Evolutionary conservation across 331 rosid species (phyloP), one percentile per base, ranked within the genome.

Genomic region (Saraca asoca): DNA sequence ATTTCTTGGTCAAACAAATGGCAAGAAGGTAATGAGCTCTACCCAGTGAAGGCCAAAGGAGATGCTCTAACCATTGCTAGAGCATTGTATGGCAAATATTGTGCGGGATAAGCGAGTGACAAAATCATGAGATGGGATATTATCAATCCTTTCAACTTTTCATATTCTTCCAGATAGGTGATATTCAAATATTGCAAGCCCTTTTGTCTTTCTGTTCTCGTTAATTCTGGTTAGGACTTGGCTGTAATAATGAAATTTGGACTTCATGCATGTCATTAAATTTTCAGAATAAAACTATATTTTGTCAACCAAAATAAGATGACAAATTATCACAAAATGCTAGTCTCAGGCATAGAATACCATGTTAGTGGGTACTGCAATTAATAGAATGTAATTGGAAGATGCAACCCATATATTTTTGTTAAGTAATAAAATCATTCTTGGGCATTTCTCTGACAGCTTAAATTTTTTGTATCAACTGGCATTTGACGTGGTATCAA

Each of bases 1-100:
- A 93, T 93, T 52, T 64, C 54, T 6, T 78, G 46, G 65, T 93
- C 98, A 37, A 93, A 90, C 80, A 81, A 83, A 72, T 90, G 96
- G 96, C 98, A 90, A 79, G 82, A 75, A 79, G 85, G 91, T 24
- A 85, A 71, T 12, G 91, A 85, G 62, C 56, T 72, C 61, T 93
- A 90, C 75, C 85, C 95, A 0, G 85, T 81, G 12, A 65, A 74
- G 68, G 91, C 91, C 55, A 71, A 78, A 65, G 96, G 96, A 70
- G 80, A 90, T 70, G 85, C 98, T 39, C 71, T 84, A 14, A 83
- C 86, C 46, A 93, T 90, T 70, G 76, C 96, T 20, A 71, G 62
- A 78, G 53, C 82, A 13, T 80, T 90, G 54, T 90, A 74, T 78
- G 61, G 79, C 66, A 82, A 85, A 41, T 89, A 92, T 59, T 81